A percentile compares a stretch with the other conserved stretches of the same genome.
Conservation (phyloP, 73 alveolate species). For the Symbiodinium pilosum region DNA sequence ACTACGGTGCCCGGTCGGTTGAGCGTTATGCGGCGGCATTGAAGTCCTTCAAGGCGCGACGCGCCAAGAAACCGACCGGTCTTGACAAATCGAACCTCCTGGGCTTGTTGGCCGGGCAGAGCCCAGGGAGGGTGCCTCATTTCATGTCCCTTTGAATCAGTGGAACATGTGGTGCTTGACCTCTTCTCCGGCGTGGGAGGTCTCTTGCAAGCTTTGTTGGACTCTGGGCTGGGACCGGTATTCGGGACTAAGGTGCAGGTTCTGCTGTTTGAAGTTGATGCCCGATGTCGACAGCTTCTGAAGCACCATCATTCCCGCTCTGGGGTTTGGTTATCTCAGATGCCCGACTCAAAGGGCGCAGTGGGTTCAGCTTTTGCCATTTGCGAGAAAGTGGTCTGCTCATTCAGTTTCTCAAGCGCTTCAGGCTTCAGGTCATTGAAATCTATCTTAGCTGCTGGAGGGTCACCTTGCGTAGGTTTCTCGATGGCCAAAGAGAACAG, state of each 20-base stretch:
- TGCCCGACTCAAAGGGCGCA: neutral
- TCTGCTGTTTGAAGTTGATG: neutral
- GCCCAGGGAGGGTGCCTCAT: constrained; percentile 14
- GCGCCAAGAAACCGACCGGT: neutral
- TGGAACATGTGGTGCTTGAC: constrained; percentile 17
- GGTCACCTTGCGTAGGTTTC: neutral
- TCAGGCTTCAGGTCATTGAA: neutral
- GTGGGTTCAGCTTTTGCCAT: neutral
- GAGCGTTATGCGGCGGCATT: constrained; percentile 27
- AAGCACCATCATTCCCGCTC: neutral
- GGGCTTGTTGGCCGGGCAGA: neutral
- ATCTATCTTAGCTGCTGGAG: neutral
- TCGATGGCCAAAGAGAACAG: neutral
- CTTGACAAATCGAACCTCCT: neutral
- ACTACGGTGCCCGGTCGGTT: constrained; percentile 8
- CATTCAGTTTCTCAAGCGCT: neutral
- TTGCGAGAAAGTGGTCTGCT: neutral
- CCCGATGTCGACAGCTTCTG: neutral
- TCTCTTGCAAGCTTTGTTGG: constrained; percentile 2
- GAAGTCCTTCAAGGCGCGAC: constrained; percentile 1
- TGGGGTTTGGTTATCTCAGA: constrained; percentile 6
- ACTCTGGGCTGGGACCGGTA: neutral
- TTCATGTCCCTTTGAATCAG: neutral
- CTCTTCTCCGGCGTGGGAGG: constrained; percentile 29
- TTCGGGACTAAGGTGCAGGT: neutral